Conservation (phyloP, 441 rosid species). For the Melastoma candidum region DNA sequence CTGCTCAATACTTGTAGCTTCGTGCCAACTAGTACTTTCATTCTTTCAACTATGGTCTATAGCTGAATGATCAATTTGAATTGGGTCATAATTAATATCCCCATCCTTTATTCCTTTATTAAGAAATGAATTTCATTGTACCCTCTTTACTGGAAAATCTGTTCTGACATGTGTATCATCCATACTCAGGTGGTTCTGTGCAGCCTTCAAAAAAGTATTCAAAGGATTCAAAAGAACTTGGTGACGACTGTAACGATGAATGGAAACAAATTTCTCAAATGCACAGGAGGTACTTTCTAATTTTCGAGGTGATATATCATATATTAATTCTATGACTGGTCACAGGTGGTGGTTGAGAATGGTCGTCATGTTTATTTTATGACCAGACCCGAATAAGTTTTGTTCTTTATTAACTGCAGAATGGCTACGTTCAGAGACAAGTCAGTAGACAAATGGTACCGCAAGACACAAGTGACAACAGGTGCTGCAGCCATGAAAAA, state of each 20-base stretch:
- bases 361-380: background rate
- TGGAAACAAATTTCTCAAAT: constrained; percentile 52
- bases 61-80: too few species aligned
- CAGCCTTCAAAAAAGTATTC: constrained; percentile 20
- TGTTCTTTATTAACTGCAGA: constrained; percentile 35
- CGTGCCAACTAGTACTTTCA: too few species aligned
- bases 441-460: constrained; percentile 92
- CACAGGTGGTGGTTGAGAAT: background rate
- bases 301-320: too few species aligned
- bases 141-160: background rate
- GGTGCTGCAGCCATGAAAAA: constrained; percentile 82
- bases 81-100: too few species aligned
- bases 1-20: too few species aligned
- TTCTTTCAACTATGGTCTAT: too few species aligned
- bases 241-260: constrained; percentile 47
- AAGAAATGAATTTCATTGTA: constrained; percentile 1
- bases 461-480: constrained; percentile 78
- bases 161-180: background rate
- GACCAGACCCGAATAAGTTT: background rate
- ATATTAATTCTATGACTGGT: background rate
- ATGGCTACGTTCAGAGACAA: constrained; percentile 70
- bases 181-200: constrained; percentile 25
- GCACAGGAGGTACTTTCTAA: constrained; percentile 45
- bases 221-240: constrained; percentile 25
- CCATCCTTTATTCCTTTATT: background rate